These are phyloP conservation scores for Candida gigantensis DNA, from an alignment of 1,139 yeast genomes.

Conservation along the genomic window DNA sequence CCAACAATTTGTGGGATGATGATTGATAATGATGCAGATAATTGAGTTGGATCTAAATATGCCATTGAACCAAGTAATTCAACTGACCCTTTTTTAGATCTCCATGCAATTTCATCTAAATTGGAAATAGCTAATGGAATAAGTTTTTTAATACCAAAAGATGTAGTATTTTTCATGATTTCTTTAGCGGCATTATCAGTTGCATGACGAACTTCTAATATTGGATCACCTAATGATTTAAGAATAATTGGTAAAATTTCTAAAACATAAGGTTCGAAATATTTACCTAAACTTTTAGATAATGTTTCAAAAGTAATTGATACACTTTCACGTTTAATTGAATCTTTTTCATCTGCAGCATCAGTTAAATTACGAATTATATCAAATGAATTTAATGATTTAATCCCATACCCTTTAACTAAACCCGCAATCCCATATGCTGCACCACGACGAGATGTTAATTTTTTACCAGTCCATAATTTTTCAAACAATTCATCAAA, in stretches of 20 bases:
- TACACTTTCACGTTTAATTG: conserved; percentile 81
- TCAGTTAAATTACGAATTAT: conserved; percentile 75
- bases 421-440: conserved; percentile 96
- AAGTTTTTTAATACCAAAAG: conserved; percentile 86
- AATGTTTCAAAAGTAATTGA: conserved; percentile 84
- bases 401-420: conserved; percentile 86
- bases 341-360: conserved; percentile 84
- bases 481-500: conserved; percentile 60
- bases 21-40: conserved; percentile 82
- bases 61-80: conserved; percentile 98
- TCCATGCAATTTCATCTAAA: conserved; percentile 90
- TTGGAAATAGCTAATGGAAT: conserved; percentile 89
- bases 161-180: conserved; percentile 89
- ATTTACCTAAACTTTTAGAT: conserved; percentile 70
- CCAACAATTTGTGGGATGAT: conserved; percentile 97
- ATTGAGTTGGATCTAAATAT: conserved; percentile 89
- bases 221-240: conserved; percentile 79
- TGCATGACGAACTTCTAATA: conserved; percentile 84
- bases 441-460: conserved; percentile 80
- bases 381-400: conserved; percentile 72
- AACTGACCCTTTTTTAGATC: conserved; percentile 95
- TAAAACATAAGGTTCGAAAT: conserved; percentile 91
- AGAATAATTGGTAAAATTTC: conserved; percentile 83
- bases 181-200: conserved; percentile 84
- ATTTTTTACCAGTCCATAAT: conserved; percentile 52